Evolutionary conservation across 495 filamentous ascomycete species (phyloP), one percentile per base, ranked within the genome.

Genomic region (Aspergillus coremiiformis): DNA sequence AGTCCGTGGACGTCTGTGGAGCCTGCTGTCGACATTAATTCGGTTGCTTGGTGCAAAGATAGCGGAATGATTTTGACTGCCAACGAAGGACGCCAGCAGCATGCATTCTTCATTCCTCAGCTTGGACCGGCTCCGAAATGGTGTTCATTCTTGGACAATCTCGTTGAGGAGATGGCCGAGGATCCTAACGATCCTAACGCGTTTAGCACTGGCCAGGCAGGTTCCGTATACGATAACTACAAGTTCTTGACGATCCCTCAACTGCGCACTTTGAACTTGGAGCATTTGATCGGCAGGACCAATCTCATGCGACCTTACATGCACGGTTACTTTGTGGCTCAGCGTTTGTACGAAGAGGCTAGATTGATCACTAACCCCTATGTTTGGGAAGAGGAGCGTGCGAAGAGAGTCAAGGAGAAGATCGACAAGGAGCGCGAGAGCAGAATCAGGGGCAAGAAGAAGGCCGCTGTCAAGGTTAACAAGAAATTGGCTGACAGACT

Each of bases 131-230:
- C 93, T 0, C 94, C 94, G 0, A 86, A 78, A 58, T 99, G 94
- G 94, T 97, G 94, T 63, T 83, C 85, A 8, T 96, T 97, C 81
- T 73, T 99, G 27, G 94, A 99, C 63, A 95, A 92, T 61, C 77
- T 98, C 46, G 94, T 96, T 14, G 94, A 99, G 67, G 94, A 99
- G 64, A 96, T 99, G 89, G 92, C 91, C 2, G 91, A 94, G 63
- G 78, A 84, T 52, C 74, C 72, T 12, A 79, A 82, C 57, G 85
- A 89, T 56, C 84, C 85, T 3, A 82, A 80, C 54, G 80, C 83
- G 6, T 88, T 81, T 58, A 72, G 58, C 44, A 65, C 63, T 33
- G 63, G 68, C 24, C 68, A 73, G 29, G 66, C 67, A 24, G 83
- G 85, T 29, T 82, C 90, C 54, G 85, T 95, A 12, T 99, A 96